A percentile compares a stretch with the other conserved stretches of the same genome.
Evolutionary conservation across 495 filamentous ascomycete genomes (phyloP).

Genomic region (Thermothielavioides terrestris): DNA sequence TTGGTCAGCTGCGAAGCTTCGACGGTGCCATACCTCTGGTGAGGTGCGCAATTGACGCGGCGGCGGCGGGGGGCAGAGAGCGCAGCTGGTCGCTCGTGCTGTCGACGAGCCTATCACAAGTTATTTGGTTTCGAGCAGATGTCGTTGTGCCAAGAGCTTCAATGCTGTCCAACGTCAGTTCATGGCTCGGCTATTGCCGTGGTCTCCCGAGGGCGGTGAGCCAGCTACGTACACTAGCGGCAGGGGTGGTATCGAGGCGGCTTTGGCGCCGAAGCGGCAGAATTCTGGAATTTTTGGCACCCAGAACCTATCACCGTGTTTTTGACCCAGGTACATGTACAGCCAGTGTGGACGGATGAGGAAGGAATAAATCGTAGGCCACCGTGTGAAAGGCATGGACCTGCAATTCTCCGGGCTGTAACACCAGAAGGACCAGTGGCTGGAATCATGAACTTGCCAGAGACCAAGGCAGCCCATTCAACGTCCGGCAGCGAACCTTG

Average conservation of each 20-base stretch:
- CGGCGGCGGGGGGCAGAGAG: not conserved
- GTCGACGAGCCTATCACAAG: constrained; percentile 13
- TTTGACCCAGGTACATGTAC: no score
- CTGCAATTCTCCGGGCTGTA: no score
- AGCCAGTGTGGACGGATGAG: no score
- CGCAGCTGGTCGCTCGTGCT: constrained; percentile 3
- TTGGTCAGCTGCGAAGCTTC: not conserved
- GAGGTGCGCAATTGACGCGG: constrained; percentile 8
- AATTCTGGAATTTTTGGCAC: constrained; percentile 30
- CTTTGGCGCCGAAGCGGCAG: constrained; percentile 22
- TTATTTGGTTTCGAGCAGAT: constrained; percentile 10
- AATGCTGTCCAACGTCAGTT: constrained; percentile 14
- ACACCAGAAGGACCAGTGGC: no score
- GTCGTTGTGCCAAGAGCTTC: constrained; percentile 15
- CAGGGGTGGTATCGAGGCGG: not conserved
- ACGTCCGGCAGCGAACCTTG: no score
- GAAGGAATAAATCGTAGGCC: no score
- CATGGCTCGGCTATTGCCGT: constrained; percentile 16
- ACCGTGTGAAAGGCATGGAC: no score
- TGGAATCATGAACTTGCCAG: no score
- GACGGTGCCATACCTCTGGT: not conserved
- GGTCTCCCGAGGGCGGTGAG: constrained; percentile 34
- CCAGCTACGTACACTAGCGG: not conserved
- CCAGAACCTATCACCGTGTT: not conserved
- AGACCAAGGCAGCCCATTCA: no score